Evolutionary conservation across 2,329 filamentous ascomycete genomes (phyloP).

Genomic region (Thelonectria olida): DNA sequence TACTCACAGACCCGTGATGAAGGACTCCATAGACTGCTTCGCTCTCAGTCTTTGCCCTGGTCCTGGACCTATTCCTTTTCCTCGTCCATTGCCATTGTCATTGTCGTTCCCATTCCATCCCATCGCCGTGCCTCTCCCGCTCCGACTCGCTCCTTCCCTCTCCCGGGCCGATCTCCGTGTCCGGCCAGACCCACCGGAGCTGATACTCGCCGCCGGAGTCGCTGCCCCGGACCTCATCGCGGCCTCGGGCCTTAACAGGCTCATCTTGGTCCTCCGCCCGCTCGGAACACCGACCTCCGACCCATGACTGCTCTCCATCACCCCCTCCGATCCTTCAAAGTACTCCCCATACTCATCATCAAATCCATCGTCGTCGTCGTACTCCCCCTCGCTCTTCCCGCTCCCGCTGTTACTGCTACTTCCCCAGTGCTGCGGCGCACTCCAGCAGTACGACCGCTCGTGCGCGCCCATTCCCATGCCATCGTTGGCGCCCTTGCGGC

Average conservation of each 20-base stretch:
- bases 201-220: conserved; percentile 4
- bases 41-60: background rate
- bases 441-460: conserved; percentile 64
- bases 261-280: background rate
- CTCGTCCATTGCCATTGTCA: background rate
- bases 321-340: conserved; percentile 7
- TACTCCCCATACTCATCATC: conserved; percentile 17
- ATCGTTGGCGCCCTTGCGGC: conserved; percentile 13
- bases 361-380: conserved; percentile 20
- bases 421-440: conserved; percentile 44
- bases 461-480: conserved; percentile 52
- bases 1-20: conserved; percentile 15
- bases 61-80: background rate
- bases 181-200: conserved; percentile 5
- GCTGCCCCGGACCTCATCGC: conserved; percentile 1
- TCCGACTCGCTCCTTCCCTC: background rate
- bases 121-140: too few relatives aligned
- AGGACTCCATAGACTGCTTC: conserved; percentile 16
- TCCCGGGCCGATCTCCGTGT: background rate
- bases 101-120: background rate
- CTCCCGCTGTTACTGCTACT: conserved; percentile 40
- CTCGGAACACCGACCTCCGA: conserved; percentile 2
- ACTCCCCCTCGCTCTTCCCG: conserved; percentile 16
- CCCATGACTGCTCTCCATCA: conserved; percentile 1
- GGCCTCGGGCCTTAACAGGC: background rate